Percentiles rank a stretch among this genome's conserved stretches.
Conservation (phyloP, 2,329 filamentous ascomycete species). For the Acarospora socialis region DNA sequence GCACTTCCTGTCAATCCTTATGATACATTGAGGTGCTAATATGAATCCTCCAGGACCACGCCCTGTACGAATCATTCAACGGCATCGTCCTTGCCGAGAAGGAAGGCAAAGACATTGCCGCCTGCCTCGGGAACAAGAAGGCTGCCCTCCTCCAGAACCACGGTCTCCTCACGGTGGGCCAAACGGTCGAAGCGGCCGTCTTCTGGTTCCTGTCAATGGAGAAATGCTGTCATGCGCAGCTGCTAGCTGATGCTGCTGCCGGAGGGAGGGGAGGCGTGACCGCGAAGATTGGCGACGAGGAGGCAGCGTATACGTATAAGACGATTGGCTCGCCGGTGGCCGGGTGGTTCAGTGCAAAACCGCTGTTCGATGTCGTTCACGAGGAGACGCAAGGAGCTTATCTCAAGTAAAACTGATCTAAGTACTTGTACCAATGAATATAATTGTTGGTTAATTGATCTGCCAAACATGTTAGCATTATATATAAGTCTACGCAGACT, state of each 20-base stretch:
- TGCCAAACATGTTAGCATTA: too few relatives aligned
- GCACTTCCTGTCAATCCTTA: not conserved
- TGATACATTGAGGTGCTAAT: not conserved
- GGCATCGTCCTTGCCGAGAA: constrained; percentile 38
- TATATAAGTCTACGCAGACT: too few relatives aligned
- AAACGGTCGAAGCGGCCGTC: constrained; percentile 35
- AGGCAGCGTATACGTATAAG: constrained; percentile 54
- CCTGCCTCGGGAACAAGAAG: constrained; percentile 34
- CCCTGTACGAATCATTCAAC: constrained; percentile 38
- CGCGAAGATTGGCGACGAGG: constrained; percentile 52
- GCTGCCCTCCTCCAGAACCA: constrained; percentile 41
- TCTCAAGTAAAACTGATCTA: constrained; percentile 26
- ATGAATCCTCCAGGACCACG: constrained; percentile 28
- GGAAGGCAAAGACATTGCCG: constrained; percentile 39
- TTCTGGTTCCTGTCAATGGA: constrained; percentile 42
- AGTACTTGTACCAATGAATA: too few relatives aligned
- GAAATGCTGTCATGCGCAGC: constrained; percentile 39
- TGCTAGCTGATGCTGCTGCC: constrained; percentile 38
- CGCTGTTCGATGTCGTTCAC: constrained; percentile 55
- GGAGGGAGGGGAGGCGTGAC: constrained; percentile 47
- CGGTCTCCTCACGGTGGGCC: constrained; percentile 36
- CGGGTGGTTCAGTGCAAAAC: constrained; percentile 59
- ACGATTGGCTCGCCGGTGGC: constrained; percentile 45
- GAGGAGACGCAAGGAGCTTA: constrained; percentile 45
- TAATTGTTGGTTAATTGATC: too few relatives aligned